Evolutionary conservation across 371 early-diverging fungal species (phyloP), one percentile per base, ranked within the genome.

Genomic region (Mucor velutinosus): DNA sequence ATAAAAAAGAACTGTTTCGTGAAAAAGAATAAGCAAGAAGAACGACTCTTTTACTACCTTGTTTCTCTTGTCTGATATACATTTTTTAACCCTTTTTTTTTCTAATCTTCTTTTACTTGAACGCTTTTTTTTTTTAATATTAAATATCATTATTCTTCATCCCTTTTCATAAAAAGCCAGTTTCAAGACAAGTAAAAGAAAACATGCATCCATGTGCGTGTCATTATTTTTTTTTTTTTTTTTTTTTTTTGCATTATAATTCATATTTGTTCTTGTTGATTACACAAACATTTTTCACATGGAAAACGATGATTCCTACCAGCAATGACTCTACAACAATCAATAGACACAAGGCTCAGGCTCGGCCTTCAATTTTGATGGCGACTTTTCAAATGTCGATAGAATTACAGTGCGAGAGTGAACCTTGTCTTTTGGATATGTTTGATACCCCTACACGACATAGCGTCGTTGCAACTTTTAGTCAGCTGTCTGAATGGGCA

Each of bases 71-170:
- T 19, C 19, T 45, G 45, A 45, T 45, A 45, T 45, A 45, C 45
- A 45, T 45, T 45, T 45, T 37, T 45, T 19, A 6, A 45, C 19
- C 45, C 25, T 14, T 51, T 25, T 51, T 51, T 51, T 51, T 51
- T 25, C 51, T 51, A 51, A 51, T 51, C 51, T 45, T 45, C 19
- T 51, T 23, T 51, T 45, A 45, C 45, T 45, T 51, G 7, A 51
- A 51, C 51, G 51, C 51, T 51, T 51, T 51, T 51, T 51, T 51
- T 25, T 51, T 51, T 51, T 23, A 23, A 51, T 51, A 51, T 51
- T 23, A 51, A 51, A 51, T 51, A 25, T 51, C 51, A 51, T 51
- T 25, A 3, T 12, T 51, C 8, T 51, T 23, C 23, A 21, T 12
- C 51, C 12, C 8, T 51, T 51, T 45, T 45, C 8, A 43, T 43